Evolutionary conservation across 164 flowering plant species (phyloP), one percentile per base, ranked within the genome.

Genomic region (Sextonia rubra): DNA sequence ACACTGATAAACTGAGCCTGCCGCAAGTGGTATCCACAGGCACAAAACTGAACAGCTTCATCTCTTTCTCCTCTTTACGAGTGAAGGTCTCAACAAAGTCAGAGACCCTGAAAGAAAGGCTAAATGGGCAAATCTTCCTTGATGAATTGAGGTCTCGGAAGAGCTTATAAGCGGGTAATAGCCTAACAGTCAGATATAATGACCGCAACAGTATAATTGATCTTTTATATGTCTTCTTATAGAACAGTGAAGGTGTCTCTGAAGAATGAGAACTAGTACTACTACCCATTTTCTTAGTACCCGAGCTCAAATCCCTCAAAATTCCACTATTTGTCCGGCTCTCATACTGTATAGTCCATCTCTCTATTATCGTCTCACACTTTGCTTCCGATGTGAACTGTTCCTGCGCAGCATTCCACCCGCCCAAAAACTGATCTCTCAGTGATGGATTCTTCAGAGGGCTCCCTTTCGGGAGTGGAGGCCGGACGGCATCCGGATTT

Each of bases 301-400:
- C 86, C 0, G 82, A 62, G 60, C 68, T 69, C 69, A 52, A 22
- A 66, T 85, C 89, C 78, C 76, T 67, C 44, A 29, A 18, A 3
- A 24, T 24, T 25, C 62, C 60, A 58, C 32, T 85, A 32, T 66
- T 69, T 84, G 79, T 89, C 71, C 84, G 79, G 73, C 76, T 83
- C 81, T 95, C 97, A 81, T 89, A 89, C 73, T 95, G 93, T 71
- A 95, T 81, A 24, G 88, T 70, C 99, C 99, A 95, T 76, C 99
- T 91, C 91, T 95, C 99, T 23, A 93, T 80, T 47, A 93, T 77
- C 82, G 77, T 88, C 69, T 93, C 96, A 65, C 71, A 85, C 80
- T 74, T 85, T 20, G 25, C 58, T 73, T 83, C 88, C 58, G 60
- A 32, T 5, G 77, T 75, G 49, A 79, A 71, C 62, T 83, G 89